A percentile compares a stretch with the other conserved stretches of the same genome.
Conservation (phyloP, 2,329 filamentous ascomycete species). For the Simplicillium sp. region DNA sequence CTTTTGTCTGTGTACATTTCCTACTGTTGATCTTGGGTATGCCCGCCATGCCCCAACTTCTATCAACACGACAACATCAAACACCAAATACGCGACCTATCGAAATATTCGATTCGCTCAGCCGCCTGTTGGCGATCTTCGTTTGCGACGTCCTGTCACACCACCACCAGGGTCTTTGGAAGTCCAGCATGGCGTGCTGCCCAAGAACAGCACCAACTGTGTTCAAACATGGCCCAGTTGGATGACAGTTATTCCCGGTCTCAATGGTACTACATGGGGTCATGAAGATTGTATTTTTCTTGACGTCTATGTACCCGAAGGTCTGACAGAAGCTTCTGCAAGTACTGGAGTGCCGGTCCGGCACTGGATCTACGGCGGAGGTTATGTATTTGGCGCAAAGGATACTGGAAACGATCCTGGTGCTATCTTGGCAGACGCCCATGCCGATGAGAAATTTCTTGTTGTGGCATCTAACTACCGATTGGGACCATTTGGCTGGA, state of each 20-base stretch:
- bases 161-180: background rate
- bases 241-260: background rate
- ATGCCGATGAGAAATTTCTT: background rate
- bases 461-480: background rate
- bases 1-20: background rate
- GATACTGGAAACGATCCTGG: background rate
- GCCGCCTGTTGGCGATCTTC: background rate
- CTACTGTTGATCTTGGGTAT: background rate
- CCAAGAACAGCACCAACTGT: background rate
- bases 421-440: background rate
- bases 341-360: background rate
- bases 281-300: background rate
- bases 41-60: background rate
- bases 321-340: background rate
- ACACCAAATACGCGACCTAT: background rate
- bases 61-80: background rate
- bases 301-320: background rate
- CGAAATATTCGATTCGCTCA: background rate
- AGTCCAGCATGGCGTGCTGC: background rate
- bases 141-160: background rate
- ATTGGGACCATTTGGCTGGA: background rate
- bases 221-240: background rate
- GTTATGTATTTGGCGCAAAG: background rate
- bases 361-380: background rate
- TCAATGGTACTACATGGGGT: background rate